Base-by-base conservation (phyloP, 2,329 filamentous ascomycete species). In the Monilinia vaccinii-corymbosi region DNA sequence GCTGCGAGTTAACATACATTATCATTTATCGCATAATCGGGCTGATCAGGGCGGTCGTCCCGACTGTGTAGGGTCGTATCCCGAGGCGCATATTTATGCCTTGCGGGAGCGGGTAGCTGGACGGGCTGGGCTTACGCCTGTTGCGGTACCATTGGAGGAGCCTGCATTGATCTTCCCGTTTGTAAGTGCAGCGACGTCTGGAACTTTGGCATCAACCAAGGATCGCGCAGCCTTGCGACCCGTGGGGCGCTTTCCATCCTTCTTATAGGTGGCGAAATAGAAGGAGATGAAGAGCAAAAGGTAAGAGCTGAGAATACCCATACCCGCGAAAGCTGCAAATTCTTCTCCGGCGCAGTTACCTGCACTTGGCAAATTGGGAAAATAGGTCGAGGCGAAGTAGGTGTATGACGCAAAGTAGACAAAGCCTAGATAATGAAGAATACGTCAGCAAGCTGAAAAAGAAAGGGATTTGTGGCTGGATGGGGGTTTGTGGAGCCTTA, bases 321-420 rank as follows among this genome's bases (percentile, higher is more conserved):
- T 96, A 69, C 93, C 93, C 62, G 92, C 82, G 71, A 97, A 90
- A 48, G 93, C 93, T 52, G 93, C 93, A 71, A 97, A 97, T 76
- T 97, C 94, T 80, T 97, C 93, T 71, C 93, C 93, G 45, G 93
- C 91, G 75, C 93, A 99, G 69, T 86, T 79, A 74, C 93, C 93
- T 64, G 81, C 77, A 73, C 90, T 96, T 66, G 93, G 93, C 74
- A 95, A 79, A 80, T 83, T 87, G 49, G 81, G 82, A 79, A 88
- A 96, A 84, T 97, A 97, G 69, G 87, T 88, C 69, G 87, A 92
- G 68, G 88, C 86, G 81, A 97, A 97, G 82, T 97, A 97, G 69
- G 92, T 97, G 83, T 93, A 97, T n/a, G 93, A 95, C 56, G 92
- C 93, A 72, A 96, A 97, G 85, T 97, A 97, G 75, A 97, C 90